phyloP scores from a whole-genome alignment of 139 green algal species.

The Chloropicon primus region DNA sequence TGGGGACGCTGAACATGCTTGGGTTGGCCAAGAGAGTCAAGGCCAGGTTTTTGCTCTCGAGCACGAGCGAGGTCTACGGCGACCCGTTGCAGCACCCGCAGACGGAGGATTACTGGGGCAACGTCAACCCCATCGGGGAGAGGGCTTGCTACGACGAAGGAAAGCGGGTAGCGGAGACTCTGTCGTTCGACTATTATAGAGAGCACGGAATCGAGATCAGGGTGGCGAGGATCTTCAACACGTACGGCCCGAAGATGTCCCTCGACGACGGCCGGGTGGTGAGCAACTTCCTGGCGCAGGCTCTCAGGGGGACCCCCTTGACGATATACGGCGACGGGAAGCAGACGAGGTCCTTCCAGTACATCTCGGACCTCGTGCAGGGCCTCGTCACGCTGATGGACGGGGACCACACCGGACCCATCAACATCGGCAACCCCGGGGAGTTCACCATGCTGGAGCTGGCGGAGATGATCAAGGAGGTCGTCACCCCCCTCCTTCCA shows the following conservation, averaged over 20 bases:
- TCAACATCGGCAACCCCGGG: constrained; percentile 96
- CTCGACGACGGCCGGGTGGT: constrained; percentile 97
- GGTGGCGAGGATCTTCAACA: constrained; percentile 99
- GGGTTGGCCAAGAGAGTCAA: constrained; percentile 85
- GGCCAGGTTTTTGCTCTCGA: constrained; percentile 83
- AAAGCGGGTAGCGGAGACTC: constrained; percentile 92
- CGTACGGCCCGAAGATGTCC: constrained; percentile 91
- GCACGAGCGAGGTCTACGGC: constrained; percentile 94
- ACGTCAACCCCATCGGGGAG: constrained; percentile 96
- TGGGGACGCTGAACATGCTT: constrained; percentile 99
- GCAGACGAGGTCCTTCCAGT: constrained; percentile 93
- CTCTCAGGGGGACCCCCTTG: constrained; percentile 62
- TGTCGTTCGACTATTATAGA: constrained; percentile 88
- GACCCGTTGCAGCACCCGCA: constrained; percentile 96
- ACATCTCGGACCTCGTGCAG: constrained; percentile 75
- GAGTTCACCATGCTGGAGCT: constrained; percentile 99
- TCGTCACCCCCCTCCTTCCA: constrained; percentile 61
- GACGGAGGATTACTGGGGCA: constrained; percentile 96
- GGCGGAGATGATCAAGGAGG: constrained; percentile 67
- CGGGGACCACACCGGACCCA: constrained; percentile 72
- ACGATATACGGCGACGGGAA: constrained; percentile 91
- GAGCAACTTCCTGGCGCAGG: constrained; percentile 92
- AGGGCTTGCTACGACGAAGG: constrained; percentile 97
- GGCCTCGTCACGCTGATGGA: constrained; percentile 43
- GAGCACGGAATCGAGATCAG: constrained; percentile 76